Conservation (phyloP, 306 rosid species). For the Sechiopsis laciniata region DNA sequence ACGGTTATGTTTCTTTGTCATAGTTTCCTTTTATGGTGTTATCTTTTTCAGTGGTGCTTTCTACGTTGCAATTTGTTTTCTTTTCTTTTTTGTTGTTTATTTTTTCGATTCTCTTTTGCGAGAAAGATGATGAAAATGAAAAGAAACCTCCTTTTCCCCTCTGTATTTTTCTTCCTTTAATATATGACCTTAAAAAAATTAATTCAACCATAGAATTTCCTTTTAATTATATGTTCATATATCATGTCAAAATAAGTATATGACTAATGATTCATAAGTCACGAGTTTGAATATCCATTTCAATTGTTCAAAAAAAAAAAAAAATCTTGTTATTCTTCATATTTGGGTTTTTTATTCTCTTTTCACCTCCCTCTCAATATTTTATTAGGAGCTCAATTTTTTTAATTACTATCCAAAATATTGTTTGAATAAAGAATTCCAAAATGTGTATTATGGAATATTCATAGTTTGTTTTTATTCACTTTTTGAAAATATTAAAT, state of each 20-base stretch:
- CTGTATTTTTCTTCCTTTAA: background rate
- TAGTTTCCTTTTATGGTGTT: background rate
- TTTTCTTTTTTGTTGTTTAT: background rate
- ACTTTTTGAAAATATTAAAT: background rate
- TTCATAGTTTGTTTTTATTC: no score
- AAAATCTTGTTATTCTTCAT: no score
- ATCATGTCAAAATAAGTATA: no score
- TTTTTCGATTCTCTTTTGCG: background rate
- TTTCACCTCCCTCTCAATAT: background rate
- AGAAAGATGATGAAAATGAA: background rate
- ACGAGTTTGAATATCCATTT: no score
- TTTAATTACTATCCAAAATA: background rate
- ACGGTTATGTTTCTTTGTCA: background rate
- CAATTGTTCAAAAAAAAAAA: no score
- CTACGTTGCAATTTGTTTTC: slow-evolving; percentile 4
- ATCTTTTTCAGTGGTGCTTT: slow-evolving; percentile 15
- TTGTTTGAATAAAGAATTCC: no score
- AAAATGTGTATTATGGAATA: no score
- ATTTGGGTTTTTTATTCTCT: background rate
- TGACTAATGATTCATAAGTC: no score
- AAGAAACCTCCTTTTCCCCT: background rate
- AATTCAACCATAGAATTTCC: no score
- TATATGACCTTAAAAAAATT: no score
- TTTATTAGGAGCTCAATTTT: background rate
- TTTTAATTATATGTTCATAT: no score